A percentile compares a stretch with the other conserved stretches of the same genome.
Conservation (phyloP, 805 yeast species). For the Scheffersomyces amazonensis region DNA sequence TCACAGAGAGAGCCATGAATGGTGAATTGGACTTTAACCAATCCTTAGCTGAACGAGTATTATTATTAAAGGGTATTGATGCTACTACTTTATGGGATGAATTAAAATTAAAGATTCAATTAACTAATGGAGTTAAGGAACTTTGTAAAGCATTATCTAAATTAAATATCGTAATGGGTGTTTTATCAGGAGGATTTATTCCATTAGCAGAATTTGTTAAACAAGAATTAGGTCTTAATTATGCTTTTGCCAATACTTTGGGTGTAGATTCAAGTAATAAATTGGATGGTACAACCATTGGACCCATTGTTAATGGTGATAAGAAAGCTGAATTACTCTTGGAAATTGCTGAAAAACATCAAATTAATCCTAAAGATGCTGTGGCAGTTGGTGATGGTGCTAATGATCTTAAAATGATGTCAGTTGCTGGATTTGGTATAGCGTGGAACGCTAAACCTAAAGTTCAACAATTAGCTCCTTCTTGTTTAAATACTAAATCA, state of each 20-base stretch:
- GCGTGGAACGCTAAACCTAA: slow-evolving; percentile 98
- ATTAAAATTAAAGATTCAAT: slow-evolving; percentile 59
- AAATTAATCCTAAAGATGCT: slow-evolving; percentile 48
- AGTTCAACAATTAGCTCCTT: slow-evolving; percentile 82
- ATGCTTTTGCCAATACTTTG: slow-evolving; percentile 81
- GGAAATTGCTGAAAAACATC: slow-evolving; percentile 56
- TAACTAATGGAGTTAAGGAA: slow-evolving; percentile 86
- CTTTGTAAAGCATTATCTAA: slow-evolving; percentile 60
- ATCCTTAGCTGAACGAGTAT: slow-evolving; percentile 72
- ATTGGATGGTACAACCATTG: slow-evolving; percentile 74
- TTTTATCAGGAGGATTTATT: slow-evolving; percentile 91
- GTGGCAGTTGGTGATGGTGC: slow-evolving; percentile 98
- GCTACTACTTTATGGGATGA: slow-evolving; percentile 73
- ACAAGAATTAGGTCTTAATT: slow-evolving; percentile 67
- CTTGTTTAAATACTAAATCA: slow-evolving; percentile 70
- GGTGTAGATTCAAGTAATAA: slow-evolving; percentile 41
- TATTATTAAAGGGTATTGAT: slow-evolving; percentile 77
- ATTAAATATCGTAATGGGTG: slow-evolving; percentile 71
- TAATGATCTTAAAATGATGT: slow-evolving; percentile 92
- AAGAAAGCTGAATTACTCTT: slow-evolving; percentile 73
- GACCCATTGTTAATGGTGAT: slow-evolving; percentile 82
- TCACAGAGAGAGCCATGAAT: slow-evolving; percentile 94
- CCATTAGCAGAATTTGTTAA: slow-evolving; percentile 82
- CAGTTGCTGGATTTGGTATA: slow-evolving; percentile 84
- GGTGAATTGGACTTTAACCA: slow-evolving; percentile 91